A percentile compares a stretch with the other conserved stretches of the same genome.
These are phyloP conservation scores for Arthromyces matolae DNA, from an alignment of 768 basidiomycete species.

Conservation along the genomic window DNA sequence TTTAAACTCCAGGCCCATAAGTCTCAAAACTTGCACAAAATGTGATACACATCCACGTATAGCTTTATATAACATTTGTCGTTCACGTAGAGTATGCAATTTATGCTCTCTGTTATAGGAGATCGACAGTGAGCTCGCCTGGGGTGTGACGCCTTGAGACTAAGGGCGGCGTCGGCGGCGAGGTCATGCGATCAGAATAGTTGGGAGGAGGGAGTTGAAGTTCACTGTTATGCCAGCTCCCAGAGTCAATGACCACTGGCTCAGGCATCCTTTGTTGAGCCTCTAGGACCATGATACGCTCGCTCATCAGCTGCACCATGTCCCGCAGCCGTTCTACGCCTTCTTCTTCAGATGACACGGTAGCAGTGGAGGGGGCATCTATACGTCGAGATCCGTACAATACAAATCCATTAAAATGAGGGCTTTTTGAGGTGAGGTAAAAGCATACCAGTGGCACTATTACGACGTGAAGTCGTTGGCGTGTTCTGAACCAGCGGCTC, in stretches of 20 bases:
- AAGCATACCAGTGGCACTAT: background rate
- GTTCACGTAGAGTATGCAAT: too few relatives aligned
- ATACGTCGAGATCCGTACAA: background rate
- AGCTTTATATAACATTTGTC: too few relatives aligned
- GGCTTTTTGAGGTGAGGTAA: background rate
- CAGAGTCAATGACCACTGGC: background rate
- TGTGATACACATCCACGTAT: too few relatives aligned
- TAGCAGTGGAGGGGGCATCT: background rate
- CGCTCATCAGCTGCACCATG: conserved; percentile 2
- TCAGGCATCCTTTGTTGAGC: background rate
- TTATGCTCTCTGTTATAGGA: too few relatives aligned
- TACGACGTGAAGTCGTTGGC: background rate
- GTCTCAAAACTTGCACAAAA: too few relatives aligned
- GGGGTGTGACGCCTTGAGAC: too few relatives aligned
- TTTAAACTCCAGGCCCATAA: too few relatives aligned
- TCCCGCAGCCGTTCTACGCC: background rate
- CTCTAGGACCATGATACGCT: background rate
- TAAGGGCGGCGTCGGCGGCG: conserved; percentile 1
- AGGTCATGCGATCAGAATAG: background rate
- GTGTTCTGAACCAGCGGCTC: background rate
- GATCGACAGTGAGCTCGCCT: too few relatives aligned
- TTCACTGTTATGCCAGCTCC: background rate
- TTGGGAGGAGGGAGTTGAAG: background rate
- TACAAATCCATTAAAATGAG: background rate
- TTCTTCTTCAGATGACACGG: background rate